Percentiles rank a stretch among this genome's conserved stretches.
phyloP scores from a whole-genome alignment of 176 grass and related monocot genomes.

The Panicum miliaceum region DNA sequence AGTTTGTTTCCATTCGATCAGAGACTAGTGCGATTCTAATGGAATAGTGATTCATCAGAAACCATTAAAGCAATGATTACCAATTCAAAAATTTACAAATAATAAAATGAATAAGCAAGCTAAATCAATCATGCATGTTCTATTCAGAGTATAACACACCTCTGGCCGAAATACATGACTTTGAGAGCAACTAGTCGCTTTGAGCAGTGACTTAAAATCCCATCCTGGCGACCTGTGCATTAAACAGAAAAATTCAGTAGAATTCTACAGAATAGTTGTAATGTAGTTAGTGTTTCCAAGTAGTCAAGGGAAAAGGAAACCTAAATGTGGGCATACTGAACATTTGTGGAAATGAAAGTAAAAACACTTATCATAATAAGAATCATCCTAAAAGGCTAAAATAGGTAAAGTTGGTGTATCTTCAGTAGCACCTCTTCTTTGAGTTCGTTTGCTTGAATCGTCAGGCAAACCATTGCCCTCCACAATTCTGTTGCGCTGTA shows the following conservation, averaged over 20 bases:
- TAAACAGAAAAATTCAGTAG: conserved; percentile 16
- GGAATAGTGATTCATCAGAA: conserved; percentile 9
- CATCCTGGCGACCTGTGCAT: conserved; percentile 43
- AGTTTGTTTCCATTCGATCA: conserved; percentile 14
- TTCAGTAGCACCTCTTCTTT: conserved; percentile 37
- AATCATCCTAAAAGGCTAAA: neutral
- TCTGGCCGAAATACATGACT: conserved; percentile 92
- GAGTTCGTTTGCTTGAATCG: conserved; percentile 11
- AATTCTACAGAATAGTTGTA: neutral
- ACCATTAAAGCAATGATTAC: neutral
- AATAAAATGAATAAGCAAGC: conserved; percentile 1
- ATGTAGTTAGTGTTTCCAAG: conserved; percentile 3
- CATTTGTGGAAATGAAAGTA: neutral
- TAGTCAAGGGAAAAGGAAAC: neutral
- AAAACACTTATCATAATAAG: neutral
- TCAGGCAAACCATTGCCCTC: neutral
- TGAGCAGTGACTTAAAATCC: conserved; percentile 52
- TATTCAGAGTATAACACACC: conserved; percentile 46
- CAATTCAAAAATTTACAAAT: neutral
- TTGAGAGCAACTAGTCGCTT: conserved; percentile 77
- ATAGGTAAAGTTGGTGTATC: neutral
- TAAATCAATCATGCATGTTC: neutral
- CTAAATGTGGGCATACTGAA: neutral
- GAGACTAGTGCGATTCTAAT: neutral
- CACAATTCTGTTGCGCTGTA: conserved; percentile 11